Percentiles rank a stretch among this genome's conserved stretches.
Evolutionary conservation across 306 rosid species (phyloP).

Genomic region (Quercus agrifolia): DNA sequence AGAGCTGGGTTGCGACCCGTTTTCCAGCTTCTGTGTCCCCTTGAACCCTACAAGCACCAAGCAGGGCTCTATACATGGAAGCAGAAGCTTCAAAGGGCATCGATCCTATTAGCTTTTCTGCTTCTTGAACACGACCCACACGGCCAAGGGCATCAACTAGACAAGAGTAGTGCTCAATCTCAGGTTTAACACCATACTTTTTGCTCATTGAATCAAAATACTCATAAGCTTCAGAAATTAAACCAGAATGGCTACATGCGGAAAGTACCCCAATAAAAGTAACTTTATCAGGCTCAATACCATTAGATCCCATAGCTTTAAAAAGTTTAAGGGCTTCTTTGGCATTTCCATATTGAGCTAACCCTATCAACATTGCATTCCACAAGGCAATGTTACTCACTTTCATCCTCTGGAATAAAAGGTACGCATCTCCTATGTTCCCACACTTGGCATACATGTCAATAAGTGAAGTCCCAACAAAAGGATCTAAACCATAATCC

Average conservation of each 20-base stretch:
- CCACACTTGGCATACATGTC: slow-evolving; percentile 95
- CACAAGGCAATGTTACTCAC: slow-evolving; percentile 48
- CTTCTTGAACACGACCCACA: slow-evolving; percentile 62
- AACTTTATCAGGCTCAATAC: slow-evolving; percentile 58
- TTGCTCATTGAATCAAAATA: slow-evolving; percentile 57
- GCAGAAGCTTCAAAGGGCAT: slow-evolving; percentile 90
- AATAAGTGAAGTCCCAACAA: slow-evolving; percentile 75
- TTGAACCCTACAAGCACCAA: slow-evolving; percentile 70
- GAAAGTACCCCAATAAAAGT: slow-evolving; percentile 76
- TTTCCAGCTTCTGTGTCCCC: slow-evolving; percentile 60
- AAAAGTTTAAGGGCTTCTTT: slow-evolving; percentile 66
- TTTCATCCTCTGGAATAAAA: slow-evolving; percentile 48
- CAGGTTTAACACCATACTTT: slow-evolving; percentile 55
- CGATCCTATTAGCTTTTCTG: slow-evolving; percentile 58
- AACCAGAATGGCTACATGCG: slow-evolving; percentile 78
- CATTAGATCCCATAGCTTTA: slow-evolving; percentile 45
- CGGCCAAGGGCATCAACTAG: slow-evolving; percentile 85
- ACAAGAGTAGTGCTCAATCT: slow-evolving; percentile 71
- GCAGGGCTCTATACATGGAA: slow-evolving; percentile 65
- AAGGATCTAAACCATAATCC: slow-evolving; percentile 54
- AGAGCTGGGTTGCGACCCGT: slow-evolving; percentile 52
- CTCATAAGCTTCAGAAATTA: slow-evolving; percentile 58
- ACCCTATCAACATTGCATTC: slow-evolving; percentile 85
- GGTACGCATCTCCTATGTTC: slow-evolving; percentile 58
- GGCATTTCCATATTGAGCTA: slow-evolving; percentile 79